Evolutionary conservation across 495 filamentous ascomycete species (phyloP), one percentile per base, ranked within the genome.

Genomic region (Talaromyces thailandensis): DNA sequence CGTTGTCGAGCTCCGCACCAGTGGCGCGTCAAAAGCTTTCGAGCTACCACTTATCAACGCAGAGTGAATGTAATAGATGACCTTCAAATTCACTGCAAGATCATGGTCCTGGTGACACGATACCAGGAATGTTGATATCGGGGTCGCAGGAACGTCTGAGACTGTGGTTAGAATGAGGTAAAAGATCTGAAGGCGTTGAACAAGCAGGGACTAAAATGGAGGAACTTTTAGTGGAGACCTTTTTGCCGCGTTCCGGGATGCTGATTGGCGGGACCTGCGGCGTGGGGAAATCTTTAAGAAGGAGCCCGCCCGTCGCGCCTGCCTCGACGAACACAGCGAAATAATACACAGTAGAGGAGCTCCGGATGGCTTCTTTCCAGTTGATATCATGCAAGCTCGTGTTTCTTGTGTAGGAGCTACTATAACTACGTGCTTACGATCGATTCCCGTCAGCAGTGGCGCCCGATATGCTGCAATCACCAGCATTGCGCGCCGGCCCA

Each of bases 401-500:
- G 40, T 28, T 51, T 61, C 28, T 61, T 35, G 40, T 61, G 43
- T 24, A 12, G 50, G 59, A 26, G 11, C 11, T 1, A 25, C 50
- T 29, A 28, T 61, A n/a, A 7, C 23, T 51, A 52, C 59, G 26
- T 28, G 43, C 59, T 61, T 29, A 11, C 45, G 12, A 35, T 43
- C 45, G 6, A 48, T 63, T 12, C 65, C 71, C 50, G 62, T 58
- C 32, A 70, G 66, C 28, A 63, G 56, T 40, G n/a, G 14, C 59
- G 40, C 24, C 18, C 60, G 68, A 24, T 67, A 74, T 59, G 68
- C 71, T 56, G 69, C 68, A 2, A 70, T 76, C 61, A 74, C 70
- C 55, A 69, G 72, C 43, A 70, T 75, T 71, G 72, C 70, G 61
- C 68, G 64, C 57, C 69, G 68, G n/a, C 32, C 60, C 40, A 65